phyloP scores from a whole-genome alignment of 306 rosid genomes.

The Morella rubra region DNA sequence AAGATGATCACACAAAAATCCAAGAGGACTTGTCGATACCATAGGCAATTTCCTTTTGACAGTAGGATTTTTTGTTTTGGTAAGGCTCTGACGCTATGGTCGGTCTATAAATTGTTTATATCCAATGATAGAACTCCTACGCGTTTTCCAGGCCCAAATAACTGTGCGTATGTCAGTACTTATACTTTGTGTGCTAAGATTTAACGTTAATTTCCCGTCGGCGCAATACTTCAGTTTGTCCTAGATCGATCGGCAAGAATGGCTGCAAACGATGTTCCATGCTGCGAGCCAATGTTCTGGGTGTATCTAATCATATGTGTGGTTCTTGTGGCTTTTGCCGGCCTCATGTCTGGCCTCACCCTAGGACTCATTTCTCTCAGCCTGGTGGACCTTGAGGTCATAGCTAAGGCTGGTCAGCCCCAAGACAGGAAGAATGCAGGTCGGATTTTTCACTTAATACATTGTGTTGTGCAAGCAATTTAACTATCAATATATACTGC shows the following conservation, averaged over 20 bases:
- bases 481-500: neutral
- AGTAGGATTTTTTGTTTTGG: neutral
- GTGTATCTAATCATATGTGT: constrained; percentile 35
- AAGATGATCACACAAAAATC: neutral
- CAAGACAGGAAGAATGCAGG: constrained; percentile 66
- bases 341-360: constrained; percentile 69
- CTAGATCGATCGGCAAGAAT: constrained; percentile 16
- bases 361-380: constrained; percentile 68
- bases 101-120: neutral
- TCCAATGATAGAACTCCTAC: neutral
- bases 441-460: neutral
- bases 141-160: neutral
- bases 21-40: too few species aligned
- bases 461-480: neutral
- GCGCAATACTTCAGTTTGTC: neutral
- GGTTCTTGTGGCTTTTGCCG: constrained; percentile 55
- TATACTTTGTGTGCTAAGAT: too few species aligned
- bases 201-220: too few species aligned
- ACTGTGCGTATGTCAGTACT: neutral
- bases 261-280: constrained; percentile 40
- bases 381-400: constrained; percentile 76
- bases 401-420: constrained; percentile 58
- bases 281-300: constrained; percentile 64
- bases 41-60: neutral
- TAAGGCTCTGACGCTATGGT: neutral